Evolutionary conservation across 2,329 filamentous ascomycete species (phyloP), one percentile per base, ranked within the genome.

Genomic region (Apiospora sp.): DNA sequence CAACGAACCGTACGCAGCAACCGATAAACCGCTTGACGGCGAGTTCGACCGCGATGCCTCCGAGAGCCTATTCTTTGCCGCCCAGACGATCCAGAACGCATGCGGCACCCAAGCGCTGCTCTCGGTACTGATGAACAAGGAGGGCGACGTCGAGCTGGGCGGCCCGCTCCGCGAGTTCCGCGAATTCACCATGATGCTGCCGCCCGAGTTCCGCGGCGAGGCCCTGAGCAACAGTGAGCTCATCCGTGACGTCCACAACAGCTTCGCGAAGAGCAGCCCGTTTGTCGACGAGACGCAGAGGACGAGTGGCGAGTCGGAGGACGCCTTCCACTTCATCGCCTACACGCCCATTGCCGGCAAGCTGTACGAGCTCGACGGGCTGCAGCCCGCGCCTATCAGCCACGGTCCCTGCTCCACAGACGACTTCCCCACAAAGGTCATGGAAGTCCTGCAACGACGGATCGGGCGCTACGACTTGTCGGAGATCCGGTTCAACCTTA

Each of bases 41-140:
- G 87, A 85, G 46, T 98, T 94, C 82, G 95, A 98, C 84, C 86
- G 91, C 77, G 87, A 87, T 22, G 94, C 94, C 19, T 87, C 93
- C 24, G 91, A 94, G 75, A 87, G 89, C 74, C 88, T 98, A 78
- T 99, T 98, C 88, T 99, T 99, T 84, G 96, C 96, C 4, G 92
- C 92, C 43, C 96, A 99, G 86, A 98, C 96, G 4, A 99, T 99
- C 81, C 96, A 98, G 84, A 99, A 99, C 83, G 96, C 96, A 10
- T 99, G 96, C 84, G 96, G 95, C 64, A 99, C 96, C 22, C 96
- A 99, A 83, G 96, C 96, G 4, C 90, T 99, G 67, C 90, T 99
- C 54, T 96, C 93, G 71, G 94, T 98, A 71, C 88, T 98, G 44
- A 87, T 99, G 76, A 99, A 99, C 86, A 93, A 97, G 82, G 81